These are phyloP conservation scores for Hydnomerulius pinastri DNA, from an alignment of 768 basidiomycete genomes.

Conservation along the genomic window DNA sequence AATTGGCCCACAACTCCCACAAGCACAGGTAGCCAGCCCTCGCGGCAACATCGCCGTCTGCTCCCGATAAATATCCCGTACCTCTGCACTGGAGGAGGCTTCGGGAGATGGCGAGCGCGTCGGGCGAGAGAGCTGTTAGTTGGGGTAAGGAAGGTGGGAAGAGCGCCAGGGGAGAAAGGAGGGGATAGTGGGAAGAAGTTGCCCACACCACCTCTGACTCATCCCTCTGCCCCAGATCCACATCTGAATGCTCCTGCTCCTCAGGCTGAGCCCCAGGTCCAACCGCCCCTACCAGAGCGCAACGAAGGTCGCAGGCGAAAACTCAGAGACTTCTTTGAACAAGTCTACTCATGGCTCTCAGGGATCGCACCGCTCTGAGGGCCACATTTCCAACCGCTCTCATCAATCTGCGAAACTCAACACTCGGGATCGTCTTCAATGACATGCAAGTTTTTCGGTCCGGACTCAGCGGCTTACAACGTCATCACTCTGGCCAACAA, in stretches of 20 bases:
- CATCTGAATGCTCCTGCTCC: constrained; percentile 14
- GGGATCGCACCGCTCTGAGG: too few species aligned
- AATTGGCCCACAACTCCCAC: neutral
- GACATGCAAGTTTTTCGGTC: too few species aligned
- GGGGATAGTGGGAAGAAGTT: constrained; percentile 9
- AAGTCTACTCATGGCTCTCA: too few species aligned
- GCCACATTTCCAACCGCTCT: too few species aligned
- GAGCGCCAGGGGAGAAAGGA: constrained; percentile 28
- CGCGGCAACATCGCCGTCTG: neutral
- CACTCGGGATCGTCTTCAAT: too few species aligned
- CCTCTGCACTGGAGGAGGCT: constrained; percentile 64
- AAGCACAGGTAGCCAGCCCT: constrained; percentile 2
- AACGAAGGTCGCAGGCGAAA: constrained; percentile 44
- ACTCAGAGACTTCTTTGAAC: too few species aligned
- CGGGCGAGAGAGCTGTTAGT: constrained; percentile 58
- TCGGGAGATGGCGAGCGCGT: constrained; percentile 68
- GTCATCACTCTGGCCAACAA: too few species aligned
- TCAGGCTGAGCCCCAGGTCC: constrained; percentile 18
- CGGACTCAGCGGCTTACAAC: too few species aligned
- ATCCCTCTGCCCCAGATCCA: constrained; percentile 24
- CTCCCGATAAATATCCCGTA: constrained; percentile 54
- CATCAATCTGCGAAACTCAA: too few species aligned
- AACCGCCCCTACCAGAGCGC: constrained; percentile 56
- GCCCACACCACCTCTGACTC: constrained; percentile 26
- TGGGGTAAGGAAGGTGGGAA: constrained; percentile 48